These are phyloP conservation scores for Backusella parvicylindrica DNA, from an alignment of 192 early-diverging fungal species.

Conservation along the genomic window DNA sequence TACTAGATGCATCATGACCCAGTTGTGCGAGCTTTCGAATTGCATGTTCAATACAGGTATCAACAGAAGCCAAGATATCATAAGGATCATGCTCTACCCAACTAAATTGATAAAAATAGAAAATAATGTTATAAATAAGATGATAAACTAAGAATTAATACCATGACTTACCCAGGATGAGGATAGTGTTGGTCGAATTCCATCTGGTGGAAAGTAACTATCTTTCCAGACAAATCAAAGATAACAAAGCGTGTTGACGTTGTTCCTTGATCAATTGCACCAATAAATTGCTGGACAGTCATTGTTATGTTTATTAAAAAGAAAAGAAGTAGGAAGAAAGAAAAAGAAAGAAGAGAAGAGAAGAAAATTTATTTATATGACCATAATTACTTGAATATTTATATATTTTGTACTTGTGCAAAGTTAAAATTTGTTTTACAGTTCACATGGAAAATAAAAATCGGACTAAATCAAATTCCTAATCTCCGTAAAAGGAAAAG, in stretches of 20 bases:
- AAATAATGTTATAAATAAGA: neutral
- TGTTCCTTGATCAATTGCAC: conserved; percentile 95
- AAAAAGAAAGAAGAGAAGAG: neutral
- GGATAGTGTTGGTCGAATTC: conserved; percentile 83
- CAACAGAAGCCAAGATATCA: conserved; percentile 67
- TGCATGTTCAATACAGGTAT: conserved; percentile 64
- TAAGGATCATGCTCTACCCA: conserved; percentile 90
- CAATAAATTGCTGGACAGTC: conserved; percentile 55
- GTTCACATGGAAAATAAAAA: conserved; percentile 6
- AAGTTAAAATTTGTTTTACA: no score
- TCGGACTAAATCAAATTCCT: neutral
- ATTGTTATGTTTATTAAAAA: neutral
- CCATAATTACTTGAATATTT: neutral
- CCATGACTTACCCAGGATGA: conserved; percentile 59
- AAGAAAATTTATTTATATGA: neutral
- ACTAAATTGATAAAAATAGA: conserved; percentile 27
- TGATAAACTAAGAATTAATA: neutral
- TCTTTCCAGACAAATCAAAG: conserved; percentile 70
- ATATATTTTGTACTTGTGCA: neutral
- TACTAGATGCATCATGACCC: conserved; percentile 53
- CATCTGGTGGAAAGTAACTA: conserved; percentile 74
- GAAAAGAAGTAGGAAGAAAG: neutral
- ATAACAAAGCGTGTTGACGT: conserved; percentile 90
- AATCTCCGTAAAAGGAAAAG: neutral
- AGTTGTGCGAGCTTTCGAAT: conserved; percentile 58